Evolutionary conservation across 2,329 filamentous ascomycete genomes (phyloP).

Genomic region (Fusarium chlamydosporum): DNA sequence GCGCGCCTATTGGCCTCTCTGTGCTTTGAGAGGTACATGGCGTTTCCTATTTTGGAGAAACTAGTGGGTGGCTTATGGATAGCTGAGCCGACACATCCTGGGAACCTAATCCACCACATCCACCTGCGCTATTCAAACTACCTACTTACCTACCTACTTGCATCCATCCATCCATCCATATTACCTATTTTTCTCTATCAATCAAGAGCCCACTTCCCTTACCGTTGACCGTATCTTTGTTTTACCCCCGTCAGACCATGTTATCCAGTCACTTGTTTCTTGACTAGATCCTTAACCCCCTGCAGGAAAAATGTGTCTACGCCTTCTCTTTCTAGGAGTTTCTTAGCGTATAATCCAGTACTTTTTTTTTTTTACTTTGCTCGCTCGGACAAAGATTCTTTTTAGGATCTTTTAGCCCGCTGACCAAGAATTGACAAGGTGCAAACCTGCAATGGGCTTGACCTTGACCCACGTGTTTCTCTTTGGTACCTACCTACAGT

Average conservation of each 20-base stretch:
- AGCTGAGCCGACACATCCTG: conserved; percentile 45
- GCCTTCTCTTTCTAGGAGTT: conserved; percentile 5
- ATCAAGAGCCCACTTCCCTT: background rate
- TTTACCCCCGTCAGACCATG: conserved; percentile 8
- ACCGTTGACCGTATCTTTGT: conserved; percentile 24
- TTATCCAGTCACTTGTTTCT: conserved; percentile 1
- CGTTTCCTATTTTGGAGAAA: conserved; percentile 45
- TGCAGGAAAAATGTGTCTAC: conserved; percentile 26
- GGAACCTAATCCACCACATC: conserved; percentile 37
- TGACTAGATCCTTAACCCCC: conserved; percentile 14
- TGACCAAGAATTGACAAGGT: conserved; percentile 23
- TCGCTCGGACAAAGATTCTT: conserved; percentile 23
- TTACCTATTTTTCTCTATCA: conserved; percentile 3
- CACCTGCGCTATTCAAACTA: conserved; percentile 39
- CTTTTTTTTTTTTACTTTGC: conserved; percentile 28
- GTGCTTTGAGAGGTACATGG: conserved; percentile 33
- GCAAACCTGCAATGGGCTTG: conserved; percentile 31
- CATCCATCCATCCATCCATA: background rate
- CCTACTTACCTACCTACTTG: background rate
- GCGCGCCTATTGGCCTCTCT: conserved; percentile 51
- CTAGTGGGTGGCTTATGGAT: conserved; percentile 49
- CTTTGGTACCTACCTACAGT: conserved; percentile 5
- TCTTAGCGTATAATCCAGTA: conserved; percentile 25
- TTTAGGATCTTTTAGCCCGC: conserved; percentile 17
- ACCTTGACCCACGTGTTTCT: conserved; percentile 39